Conservation (phyloP, 208 protist species). For the Cochliopodium minus region DNA sequence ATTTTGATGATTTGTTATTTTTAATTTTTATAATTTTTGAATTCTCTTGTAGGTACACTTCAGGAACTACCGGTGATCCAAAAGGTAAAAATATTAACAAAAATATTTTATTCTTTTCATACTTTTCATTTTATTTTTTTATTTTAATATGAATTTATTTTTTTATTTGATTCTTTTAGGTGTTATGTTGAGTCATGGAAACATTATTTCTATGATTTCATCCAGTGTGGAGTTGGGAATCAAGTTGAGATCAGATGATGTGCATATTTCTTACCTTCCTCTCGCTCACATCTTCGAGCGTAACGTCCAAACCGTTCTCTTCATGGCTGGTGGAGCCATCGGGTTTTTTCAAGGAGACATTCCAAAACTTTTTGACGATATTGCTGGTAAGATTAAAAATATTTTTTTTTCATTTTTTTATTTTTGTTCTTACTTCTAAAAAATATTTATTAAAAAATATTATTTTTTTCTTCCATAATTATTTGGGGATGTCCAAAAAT, state of each 20-base stretch:
- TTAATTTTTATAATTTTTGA: too few relatives aligned
- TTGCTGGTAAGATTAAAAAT: neutral
- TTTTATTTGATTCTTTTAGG: conserved; percentile 24
- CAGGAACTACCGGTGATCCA: conserved; percentile 49
- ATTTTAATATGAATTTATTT: conserved; percentile 24
- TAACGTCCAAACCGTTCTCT: conserved; percentile 28
- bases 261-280: conserved; percentile 54
- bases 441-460: too few relatives aligned
- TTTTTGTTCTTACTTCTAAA: too few relatives aligned
- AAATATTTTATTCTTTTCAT: conserved; percentile 20
- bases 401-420: too few relatives aligned
- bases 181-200: neutral
- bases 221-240: conserved; percentile 7
- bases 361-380: neutral
- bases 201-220: neutral
- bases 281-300: conserved; percentile 54
- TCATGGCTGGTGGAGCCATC: conserved; percentile 25
- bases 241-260: conserved; percentile 12
- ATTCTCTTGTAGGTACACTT: too few relatives aligned
- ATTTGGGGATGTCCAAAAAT: too few relatives aligned
- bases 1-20: too few relatives aligned
- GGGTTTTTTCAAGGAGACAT: neutral
- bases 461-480: too few relatives aligned
- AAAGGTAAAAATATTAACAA: conserved; percentile 59
- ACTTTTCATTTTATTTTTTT: neutral